Percentiles rank a stretch among this genome's conserved stretches.
These are phyloP conservation scores for Aphanocladium album DNA, from an alignment of 2,329 filamentous ascomycete species.

Conservation along the genomic window DNA sequence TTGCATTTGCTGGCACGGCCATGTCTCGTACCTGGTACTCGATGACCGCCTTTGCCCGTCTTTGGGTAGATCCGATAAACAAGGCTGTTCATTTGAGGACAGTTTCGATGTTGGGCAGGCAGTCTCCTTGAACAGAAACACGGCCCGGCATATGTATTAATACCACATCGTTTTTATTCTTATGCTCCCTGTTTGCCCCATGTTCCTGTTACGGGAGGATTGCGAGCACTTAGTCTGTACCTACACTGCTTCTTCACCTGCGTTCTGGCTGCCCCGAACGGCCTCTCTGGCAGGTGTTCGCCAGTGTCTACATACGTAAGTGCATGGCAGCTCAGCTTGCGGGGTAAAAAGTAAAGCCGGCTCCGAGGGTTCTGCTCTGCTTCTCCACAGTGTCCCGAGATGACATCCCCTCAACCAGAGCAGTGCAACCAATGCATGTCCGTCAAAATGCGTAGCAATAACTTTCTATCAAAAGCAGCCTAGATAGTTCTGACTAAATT, in stretches of 20 bases:
- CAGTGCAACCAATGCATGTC: no score
- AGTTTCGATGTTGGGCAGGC: neutral
- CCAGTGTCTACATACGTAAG: neutral
- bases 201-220: no score
- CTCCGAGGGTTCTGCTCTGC: neutral
- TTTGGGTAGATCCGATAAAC: neutral
- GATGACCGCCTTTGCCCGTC: neutral
- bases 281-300: neutral
- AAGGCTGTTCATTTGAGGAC: neutral
- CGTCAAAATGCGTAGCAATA: neutral
- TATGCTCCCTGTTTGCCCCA: no score
- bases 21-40: neutral
- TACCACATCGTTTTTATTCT: no score
- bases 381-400: neutral
- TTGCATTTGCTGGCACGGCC: neutral
- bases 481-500: no score
- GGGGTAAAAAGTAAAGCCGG: conserved; percentile 13
- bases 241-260: no score
- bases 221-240: no score
- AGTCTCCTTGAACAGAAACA: neutral
- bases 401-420: neutral
- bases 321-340: neutral
- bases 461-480: no score
- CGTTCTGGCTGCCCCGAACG: no score
- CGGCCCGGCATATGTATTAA: neutral